phyloP scores from a whole-genome alignment of 1,139 yeast species.

The Kodamaea fungicola region DNA sequence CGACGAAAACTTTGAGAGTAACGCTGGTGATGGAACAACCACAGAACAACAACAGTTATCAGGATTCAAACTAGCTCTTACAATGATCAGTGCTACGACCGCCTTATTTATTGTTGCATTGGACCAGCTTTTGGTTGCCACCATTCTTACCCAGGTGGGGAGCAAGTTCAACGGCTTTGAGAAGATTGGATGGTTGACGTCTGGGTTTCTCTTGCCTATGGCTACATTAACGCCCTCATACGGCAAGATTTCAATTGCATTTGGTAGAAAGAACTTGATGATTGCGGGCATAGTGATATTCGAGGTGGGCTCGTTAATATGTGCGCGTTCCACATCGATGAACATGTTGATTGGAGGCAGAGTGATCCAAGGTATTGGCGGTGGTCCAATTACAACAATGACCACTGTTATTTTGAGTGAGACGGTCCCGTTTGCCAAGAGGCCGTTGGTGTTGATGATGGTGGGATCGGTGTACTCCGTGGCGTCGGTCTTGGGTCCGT shows the following conservation, averaged over 20 bases:
- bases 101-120: conserved; percentile 20
- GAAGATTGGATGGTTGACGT: conserved; percentile 59
- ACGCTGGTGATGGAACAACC: conserved; percentile 22
- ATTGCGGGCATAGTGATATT: conserved; percentile 50
- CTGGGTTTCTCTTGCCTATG: conserved; percentile 59
- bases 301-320: conserved; percentile 59
- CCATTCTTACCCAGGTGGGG: conserved; percentile 45
- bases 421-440: conserved; percentile 53
- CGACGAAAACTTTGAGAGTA: conserved; percentile 13
- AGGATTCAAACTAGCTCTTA: conserved; percentile 14
- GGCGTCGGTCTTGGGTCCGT: conserved; percentile 60
- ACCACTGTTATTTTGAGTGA: conserved; percentile 59
- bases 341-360: conserved; percentile 66
- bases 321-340: conserved; percentile 57
- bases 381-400: conserved; percentile 63
- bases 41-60: conserved; percentile 16
- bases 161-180: conserved; percentile 50
- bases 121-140: conserved; percentile 19
- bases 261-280: conserved; percentile 56
- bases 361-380: conserved; percentile 69
- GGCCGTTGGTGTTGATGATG: conserved; percentile 50
- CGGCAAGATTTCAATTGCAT: conserved; percentile 58
- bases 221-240: conserved; percentile 57
- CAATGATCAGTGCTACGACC: conserved; percentile 15
- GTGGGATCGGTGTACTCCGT: conserved; percentile 53